These are phyloP conservation scores for Citrus mangshanensis DNA, from an alignment of 345 rosid species.

Conservation along the genomic window DNA sequence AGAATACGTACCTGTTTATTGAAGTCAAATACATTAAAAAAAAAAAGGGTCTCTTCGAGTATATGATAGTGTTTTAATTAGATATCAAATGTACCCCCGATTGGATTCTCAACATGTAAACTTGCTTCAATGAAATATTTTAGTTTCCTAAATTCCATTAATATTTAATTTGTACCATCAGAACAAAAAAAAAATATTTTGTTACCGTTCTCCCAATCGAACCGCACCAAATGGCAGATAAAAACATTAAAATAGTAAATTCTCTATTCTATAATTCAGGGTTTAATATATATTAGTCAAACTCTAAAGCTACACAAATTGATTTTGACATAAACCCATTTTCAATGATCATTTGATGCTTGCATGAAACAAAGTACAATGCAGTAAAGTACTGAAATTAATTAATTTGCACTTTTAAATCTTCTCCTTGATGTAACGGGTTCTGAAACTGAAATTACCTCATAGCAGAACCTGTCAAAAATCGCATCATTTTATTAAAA, in stretches of 20 bases:
- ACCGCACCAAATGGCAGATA: too few species aligned
- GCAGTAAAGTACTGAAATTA: conserved; percentile 1
- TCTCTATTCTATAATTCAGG: background rate
- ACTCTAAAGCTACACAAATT: conserved; percentile 4
- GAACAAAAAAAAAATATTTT: background rate
- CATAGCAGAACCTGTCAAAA: background rate
- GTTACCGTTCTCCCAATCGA: too few species aligned
- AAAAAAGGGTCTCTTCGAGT: background rate
- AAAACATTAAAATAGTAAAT: too few species aligned
- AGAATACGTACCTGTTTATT: too few species aligned
- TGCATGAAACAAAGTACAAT: background rate
- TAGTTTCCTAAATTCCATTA: background rate
- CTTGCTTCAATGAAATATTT: background rate
- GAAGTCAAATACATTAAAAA: background rate
- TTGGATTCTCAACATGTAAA: background rate
- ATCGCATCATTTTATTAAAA: background rate
- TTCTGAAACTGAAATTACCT: conserved; percentile 15
- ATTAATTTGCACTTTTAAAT: conserved; percentile 8
- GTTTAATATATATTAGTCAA: conserved; percentile 1
- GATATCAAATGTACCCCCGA: background rate
- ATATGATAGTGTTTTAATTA: background rate
- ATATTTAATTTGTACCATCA: background rate
- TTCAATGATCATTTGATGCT: background rate
- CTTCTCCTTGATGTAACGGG: conserved; percentile 11
- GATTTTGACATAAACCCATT: conserved; percentile 13